phyloP scores from a whole-genome alignment of 140 eudicot species.

The Flaveria floridana region DNA sequence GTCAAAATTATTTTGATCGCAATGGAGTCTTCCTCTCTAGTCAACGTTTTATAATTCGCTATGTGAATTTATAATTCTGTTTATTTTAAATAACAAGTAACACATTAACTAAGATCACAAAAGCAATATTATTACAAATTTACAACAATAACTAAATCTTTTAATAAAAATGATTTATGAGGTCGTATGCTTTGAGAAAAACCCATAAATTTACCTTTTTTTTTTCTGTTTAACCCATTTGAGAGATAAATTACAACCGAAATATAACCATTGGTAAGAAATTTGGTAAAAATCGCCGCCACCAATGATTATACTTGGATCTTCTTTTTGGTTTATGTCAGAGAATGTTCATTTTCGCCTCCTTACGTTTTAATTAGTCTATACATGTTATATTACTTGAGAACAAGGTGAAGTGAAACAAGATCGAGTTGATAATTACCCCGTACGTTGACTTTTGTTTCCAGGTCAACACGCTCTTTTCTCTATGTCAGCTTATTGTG shows the following conservation, averaged over 20 bases:
- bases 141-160: background rate
- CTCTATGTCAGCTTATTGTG: conserved; percentile 70
- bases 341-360: background rate
- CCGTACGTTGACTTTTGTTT: background rate
- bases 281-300: background rate
- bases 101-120: background rate
- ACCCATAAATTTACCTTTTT: background rate
- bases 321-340: background rate
- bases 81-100: background rate
- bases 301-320: too few species aligned
- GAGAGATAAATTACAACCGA: background rate
- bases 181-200: background rate
- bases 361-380: background rate
- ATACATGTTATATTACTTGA: background rate
- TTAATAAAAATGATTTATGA: background rate
- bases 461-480: conserved; percentile 80
- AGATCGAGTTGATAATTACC: background rate
- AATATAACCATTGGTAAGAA: background rate
- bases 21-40: conserved; percentile 74
- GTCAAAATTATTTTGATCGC: conserved; percentile 82
- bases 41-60: background rate
- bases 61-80: background rate
- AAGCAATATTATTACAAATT: background rate
- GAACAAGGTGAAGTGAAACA: background rate
- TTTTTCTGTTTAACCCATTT: background rate